phyloP scores from a whole-genome alignment of 805 yeast species.

The Yarrowia keelungensis region DNA sequence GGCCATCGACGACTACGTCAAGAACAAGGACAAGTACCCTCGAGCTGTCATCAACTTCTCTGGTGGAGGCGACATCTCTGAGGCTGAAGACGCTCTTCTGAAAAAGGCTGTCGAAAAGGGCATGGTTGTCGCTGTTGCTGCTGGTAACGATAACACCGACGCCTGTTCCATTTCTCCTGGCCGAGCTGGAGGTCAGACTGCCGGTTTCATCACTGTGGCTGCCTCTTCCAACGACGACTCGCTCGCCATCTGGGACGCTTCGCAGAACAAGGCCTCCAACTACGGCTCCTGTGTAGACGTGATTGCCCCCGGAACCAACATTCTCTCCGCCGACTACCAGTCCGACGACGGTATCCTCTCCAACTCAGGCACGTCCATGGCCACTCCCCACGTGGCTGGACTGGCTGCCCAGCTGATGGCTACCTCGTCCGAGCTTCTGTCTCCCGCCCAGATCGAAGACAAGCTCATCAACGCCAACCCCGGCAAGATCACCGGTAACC shows the following conservation, averaged over 20 bases:
- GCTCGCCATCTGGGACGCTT: slow-evolving; percentile 1
- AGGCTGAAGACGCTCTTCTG: slow-evolving; percentile 84
- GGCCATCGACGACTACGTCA: slow-evolving; percentile 6
- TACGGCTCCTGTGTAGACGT: slow-evolving; percentile 95
- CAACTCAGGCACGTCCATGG: slow-evolving; percentile 93
- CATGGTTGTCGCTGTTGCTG: slow-evolving; percentile 89
- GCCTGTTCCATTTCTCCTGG: slow-evolving; percentile 95
- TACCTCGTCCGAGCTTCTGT: slow-evolving; percentile 7
- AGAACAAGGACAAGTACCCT: slow-evolving; percentile 52
- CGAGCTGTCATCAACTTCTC: slow-evolving; percentile 73
- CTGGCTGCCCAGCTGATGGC: slow-evolving; percentile 73
- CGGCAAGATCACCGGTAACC: slow-evolving; percentile 5
- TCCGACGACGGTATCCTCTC: slow-evolving; percentile 46
- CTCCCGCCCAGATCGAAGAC: slow-evolving; percentile 13
- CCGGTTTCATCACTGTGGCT: slow-evolving; percentile 81
- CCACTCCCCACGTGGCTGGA: slow-evolving; percentile 96
- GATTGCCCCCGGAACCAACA: slow-evolving; percentile 94
- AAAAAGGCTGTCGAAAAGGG: slow-evolving; percentile 90
- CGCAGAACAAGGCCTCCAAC: slow-evolving; percentile 52
- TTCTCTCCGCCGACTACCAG: slow-evolving; percentile 60
- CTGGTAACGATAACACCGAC: slow-evolving; percentile 92
- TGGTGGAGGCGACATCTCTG: slow-evolving; percentile 90
- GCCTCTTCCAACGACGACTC: slow-evolving; percentile 54
- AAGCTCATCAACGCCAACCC: background rate
- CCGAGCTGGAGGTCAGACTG: slow-evolving; percentile 52